These are phyloP conservation scores for Phytophthora boehmeriae DNA, from an alignment of 352 stramenopile species.

Conservation along the genomic window DNA sequence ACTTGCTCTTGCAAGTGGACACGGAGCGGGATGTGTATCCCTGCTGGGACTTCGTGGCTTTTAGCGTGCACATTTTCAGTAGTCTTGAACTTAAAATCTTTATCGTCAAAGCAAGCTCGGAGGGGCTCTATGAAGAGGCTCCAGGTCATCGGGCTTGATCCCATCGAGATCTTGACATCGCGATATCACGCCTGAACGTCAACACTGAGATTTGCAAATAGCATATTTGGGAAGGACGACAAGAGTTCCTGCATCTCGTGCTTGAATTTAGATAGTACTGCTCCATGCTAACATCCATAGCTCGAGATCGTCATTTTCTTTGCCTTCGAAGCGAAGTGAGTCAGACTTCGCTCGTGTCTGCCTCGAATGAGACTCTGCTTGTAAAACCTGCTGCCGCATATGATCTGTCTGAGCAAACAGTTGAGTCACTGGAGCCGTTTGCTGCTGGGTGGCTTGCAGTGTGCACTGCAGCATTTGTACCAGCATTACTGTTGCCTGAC, in stretches of 20 bases:
- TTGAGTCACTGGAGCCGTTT: too few species aligned
- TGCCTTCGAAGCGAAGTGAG: slow-evolving; percentile 12
- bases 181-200: slow-evolving; percentile 12
- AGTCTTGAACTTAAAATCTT: slow-evolving; percentile 18
- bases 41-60: too few species aligned
- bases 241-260: neutral
- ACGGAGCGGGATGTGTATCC: too few species aligned
- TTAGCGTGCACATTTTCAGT: too few species aligned
- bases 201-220: slow-evolving; percentile 10
- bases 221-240: slow-evolving; percentile 4
- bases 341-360: neutral
- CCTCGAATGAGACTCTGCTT: neutral
- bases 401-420: too few species aligned
- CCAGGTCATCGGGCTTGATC: neutral
- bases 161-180: slow-evolving; percentile 11
- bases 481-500: too few species aligned
- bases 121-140: slow-evolving; percentile 13
- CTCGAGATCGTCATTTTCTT: slow-evolving; percentile 15
- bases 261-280: slow-evolving; percentile 10
- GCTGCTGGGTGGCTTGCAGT: too few species aligned
- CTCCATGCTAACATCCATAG: slow-evolving; percentile 18
- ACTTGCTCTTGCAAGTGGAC: too few species aligned
- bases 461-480: too few species aligned
- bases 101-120: slow-evolving; percentile 8
- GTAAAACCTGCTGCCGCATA: slow-evolving; percentile 15